Base-by-base conservation (phyloP, 1,284 basidiomycete genomes). In the Boletellus dicymbophilus region DNA sequence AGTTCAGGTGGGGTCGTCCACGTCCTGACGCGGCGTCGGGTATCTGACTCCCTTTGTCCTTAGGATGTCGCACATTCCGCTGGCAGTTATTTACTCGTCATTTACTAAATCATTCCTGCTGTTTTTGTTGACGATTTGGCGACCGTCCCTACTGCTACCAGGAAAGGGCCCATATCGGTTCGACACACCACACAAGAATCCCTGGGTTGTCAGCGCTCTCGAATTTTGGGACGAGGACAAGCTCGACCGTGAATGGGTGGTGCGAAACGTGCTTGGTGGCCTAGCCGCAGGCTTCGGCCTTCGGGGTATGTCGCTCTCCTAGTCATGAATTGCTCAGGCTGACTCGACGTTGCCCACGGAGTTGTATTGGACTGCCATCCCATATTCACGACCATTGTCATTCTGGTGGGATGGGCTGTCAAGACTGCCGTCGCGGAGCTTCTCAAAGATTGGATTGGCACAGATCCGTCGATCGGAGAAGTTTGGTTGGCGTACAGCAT, bases 71-170 rank as follows among this genome's bases (percentile, higher is more conserved):
- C 78, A 93, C 31, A 81, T 95, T 31, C 85, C 91, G 2, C 76
- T 95, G 16, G 87, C 88, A 4, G 74, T 95, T 5, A 77, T 95
- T 53, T 95, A 94, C 65, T 93, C 93, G 1, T 93, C 93, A 2
- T 72, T 95, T 30, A 88, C 90, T 2, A 95, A 95, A 57, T 78
- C 93, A 10, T 88, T 95, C 63, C 79, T 96, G 5, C 81, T 95
- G 21, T 83, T 92, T 55, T 74, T 92, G 16, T 79, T 96, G 16
- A 84, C 90, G 1, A 85, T 96, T 53, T 96, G 93, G 93, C 79
- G 79, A 25, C 82, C 85, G 8, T 76, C 78, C 4, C 40, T 52
- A 4, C 56, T 54, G 20, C 28, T 58, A 8, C 62, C 63, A 16
- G 66, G 51, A 30, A 52, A 63, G 39, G 52, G 52, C 11, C 57